Evolutionary conservation across 2,329 filamentous ascomycete species (phyloP).

Genomic region (Camillea tinctor): DNA sequence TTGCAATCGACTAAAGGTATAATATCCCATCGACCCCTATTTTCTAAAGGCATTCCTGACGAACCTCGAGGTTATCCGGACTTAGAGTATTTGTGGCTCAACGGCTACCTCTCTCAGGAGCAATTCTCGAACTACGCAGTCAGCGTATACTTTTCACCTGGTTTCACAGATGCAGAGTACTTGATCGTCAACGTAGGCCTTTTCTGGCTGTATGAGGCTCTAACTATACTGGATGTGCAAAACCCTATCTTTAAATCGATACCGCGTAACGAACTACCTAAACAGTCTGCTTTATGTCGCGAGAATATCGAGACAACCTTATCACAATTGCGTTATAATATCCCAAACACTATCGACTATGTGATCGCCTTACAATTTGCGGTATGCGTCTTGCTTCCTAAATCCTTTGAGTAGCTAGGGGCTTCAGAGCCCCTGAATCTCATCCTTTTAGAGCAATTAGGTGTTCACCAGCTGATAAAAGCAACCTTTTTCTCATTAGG

Average conservation of each 20-base stretch:
- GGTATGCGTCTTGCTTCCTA: constrained; percentile 33
- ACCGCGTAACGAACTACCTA: constrained; percentile 24
- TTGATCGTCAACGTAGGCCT: constrained; percentile 49
- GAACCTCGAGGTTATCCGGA: not conserved
- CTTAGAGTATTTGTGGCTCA: not conserved
- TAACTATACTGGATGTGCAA: constrained; percentile 38
- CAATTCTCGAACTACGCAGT: constrained; percentile 46
- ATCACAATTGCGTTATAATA: constrained; percentile 53
- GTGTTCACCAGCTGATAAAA: not conserved
- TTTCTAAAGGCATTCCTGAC: not conserved
- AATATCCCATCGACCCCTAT: not conserved
- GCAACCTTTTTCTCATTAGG: constrained; percentile 35
- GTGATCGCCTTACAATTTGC: constrained; percentile 59
- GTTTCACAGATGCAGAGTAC: constrained; percentile 47
- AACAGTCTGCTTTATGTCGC: constrained; percentile 43
- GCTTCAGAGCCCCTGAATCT: no score
- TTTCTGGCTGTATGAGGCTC: constrained; percentile 50
- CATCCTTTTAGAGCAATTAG: no score
- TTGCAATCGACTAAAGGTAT: not conserved
- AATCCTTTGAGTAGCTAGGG: not conserved
- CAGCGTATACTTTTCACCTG: constrained; percentile 47
- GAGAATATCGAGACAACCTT: constrained; percentile 51
- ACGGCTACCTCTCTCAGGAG: no score
- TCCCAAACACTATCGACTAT: constrained; percentile 53
- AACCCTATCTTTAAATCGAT: no score